Base-by-base conservation (phyloP, 2,329 filamentous ascomycete species). In the Diaporthe eres region DNA sequence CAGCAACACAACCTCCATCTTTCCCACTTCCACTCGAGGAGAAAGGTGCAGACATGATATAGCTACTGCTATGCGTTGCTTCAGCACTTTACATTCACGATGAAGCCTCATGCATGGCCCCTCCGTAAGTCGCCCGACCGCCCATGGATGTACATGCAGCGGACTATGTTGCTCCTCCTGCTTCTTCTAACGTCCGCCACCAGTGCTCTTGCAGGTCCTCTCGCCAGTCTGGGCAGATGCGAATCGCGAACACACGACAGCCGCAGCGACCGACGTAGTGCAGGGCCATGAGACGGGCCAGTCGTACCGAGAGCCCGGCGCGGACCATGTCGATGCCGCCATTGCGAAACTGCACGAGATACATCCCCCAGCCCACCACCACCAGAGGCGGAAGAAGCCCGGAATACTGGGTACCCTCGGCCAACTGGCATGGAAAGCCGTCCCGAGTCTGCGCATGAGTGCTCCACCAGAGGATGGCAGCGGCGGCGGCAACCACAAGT, bases 251-350 rank as follows among this genome's bases (percentile, higher is more conserved):
- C 75, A 81, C n/a, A 72, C 37, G n/a, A 72, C 76, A 42, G 72
- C 58, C 37, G 58, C 74, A 31, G 74, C 71, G 3, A 49, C 76
- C 25, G 76, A 77, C 19, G 68, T 77, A 42, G 63, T 77, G 15
- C 68, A 76, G 5, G 28, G 72, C 25, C 76, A 77, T 75, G 75
- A 77, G 57, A 39, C 71, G 22, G 61, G 44, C 44, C 68, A 74
- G 39, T 70, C 76, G 25, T 63, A 78, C 75, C 68, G 73, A 68
- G 68, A 72, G 44, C 13, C 77, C 89, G 90, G 89, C 55, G 86
- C 87, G 79, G 88, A 91, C 68, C 83, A 90, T 22, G 88, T 91
- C 74, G 87, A 89, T 61, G 84, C 86, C 39, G 90, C 90, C 7
- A 82, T 89, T 74, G 81, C 82, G 57, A 88, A 90, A 77, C 84